Conservation (phyloP, 1,284 basidiomycete genomes). For the Sanghuangporus baumii region DNA sequence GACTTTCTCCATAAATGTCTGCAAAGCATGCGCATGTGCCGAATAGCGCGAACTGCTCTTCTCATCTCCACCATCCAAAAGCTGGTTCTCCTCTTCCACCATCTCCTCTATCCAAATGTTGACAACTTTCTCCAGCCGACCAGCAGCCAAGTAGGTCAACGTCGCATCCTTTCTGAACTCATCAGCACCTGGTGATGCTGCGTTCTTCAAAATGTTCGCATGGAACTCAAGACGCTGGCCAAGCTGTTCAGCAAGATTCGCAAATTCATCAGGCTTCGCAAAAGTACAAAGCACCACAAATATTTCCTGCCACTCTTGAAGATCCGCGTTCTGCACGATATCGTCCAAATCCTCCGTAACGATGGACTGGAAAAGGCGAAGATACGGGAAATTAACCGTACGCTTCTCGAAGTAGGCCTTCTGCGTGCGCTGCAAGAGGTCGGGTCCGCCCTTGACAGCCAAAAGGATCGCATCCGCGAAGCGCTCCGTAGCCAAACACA, state of each 20-base stretch:
- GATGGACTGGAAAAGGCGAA: slow-evolving; percentile 94
- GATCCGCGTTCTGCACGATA: slow-evolving; percentile 93
- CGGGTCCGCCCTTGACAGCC: slow-evolving; percentile 86
- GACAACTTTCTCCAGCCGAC: slow-evolving; percentile 84
- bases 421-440: slow-evolving; percentile 87
- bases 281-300: slow-evolving; percentile 98
- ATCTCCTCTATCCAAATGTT: slow-evolving; percentile 94
- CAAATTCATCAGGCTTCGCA: slow-evolving; percentile 82
- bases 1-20: slow-evolving; percentile 96
- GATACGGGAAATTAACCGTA: slow-evolving; percentile 76
- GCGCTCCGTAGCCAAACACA: slow-evolving; percentile 86
- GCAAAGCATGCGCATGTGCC: slow-evolving; percentile 84
- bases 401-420: slow-evolving; percentile 90
- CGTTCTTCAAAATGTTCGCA: slow-evolving; percentile 52
- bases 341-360: slow-evolving; percentile 90
- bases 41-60: slow-evolving; percentile 64
- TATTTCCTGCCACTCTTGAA: slow-evolving; percentile 94
- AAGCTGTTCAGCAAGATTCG: slow-evolving; percentile 84
- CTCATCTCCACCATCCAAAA: slow-evolving; percentile 40
- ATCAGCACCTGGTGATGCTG: slow-evolving; percentile 39
- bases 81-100: slow-evolving; percentile 72
- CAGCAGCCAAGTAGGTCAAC: slow-evolving; percentile 88
- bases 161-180: slow-evolving; percentile 86
- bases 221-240: slow-evolving; percentile 88
- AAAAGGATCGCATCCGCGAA: slow-evolving; percentile 94